Evolutionary conservation across 73 alveolate genomes (phyloP), one percentile per base, ranked within the genome.

Genomic region (Effrenium voratum): DNA sequence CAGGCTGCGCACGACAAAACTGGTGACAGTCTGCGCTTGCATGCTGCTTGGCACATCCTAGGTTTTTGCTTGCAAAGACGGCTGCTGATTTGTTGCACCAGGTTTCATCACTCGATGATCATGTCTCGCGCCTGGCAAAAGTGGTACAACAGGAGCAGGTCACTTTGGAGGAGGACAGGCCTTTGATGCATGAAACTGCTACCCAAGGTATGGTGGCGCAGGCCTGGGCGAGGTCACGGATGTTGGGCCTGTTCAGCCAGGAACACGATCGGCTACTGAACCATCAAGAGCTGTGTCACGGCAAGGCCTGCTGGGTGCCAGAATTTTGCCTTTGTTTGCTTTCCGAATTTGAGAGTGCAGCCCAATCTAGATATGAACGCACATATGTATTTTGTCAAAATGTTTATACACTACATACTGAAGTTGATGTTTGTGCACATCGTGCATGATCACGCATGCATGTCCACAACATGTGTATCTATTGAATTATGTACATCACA

Each of bases 61-160:
- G 84, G 24, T 36, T 8, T 8, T 0, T 38, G 52, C 84, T 13
- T 32, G n/a, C n/a, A 19, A 19, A 52, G 63, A 52, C 3, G 55
- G 36, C 41, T 68, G 80, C 44, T 68, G 22, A 36, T 26, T 19
- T 32, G 2, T 19, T 55, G 15, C n/a, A 10, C 45, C 34, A 87
- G 95, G 95, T 68, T 10, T 87, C 83, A 5, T 63, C 95, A 22
- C 83, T 87, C 49, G 95, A 87, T 60, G 81, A 87, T 34, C 95
- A 87, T 34, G 95, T 87, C 24, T 63, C 66, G 38, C 84, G 83
- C 60, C 45, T 87, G 95, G 59, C 38, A 36, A 75, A 63, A 63
- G 95, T 47, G 10, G 95, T 87, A 12, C 84, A 87, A 36, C 59
- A n/a, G 95, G 95, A 87, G 84, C 95, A 87, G 47, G 83, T 60